phyloP scores from a whole-genome alignment of 495 filamentous ascomycete species.

The Tetracladium setigerum region DNA sequence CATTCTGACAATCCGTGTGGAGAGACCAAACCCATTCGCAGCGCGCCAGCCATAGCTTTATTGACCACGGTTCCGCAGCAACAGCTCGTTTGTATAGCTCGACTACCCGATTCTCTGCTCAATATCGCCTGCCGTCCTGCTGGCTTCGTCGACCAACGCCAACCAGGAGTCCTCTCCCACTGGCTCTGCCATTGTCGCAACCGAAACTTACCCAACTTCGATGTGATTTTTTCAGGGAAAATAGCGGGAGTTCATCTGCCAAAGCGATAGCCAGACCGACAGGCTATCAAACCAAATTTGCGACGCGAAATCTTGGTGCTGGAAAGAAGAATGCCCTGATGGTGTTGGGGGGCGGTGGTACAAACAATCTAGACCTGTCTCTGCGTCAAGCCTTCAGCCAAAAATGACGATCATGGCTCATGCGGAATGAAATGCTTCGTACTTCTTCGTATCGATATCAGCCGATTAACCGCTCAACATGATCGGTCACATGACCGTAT shows the following conservation, averaged over 20 bases:
- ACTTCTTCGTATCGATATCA: no score
- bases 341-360: neutral
- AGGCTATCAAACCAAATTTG: no score
- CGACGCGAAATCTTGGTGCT: no score
- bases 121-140: slow-evolving; percentile 39
- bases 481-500: no score
- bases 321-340: no score
- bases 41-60: slow-evolving; percentile 81
- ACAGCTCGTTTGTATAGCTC: slow-evolving; percentile 77
- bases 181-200: slow-evolving; percentile 25
- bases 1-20: slow-evolving; percentile 54
- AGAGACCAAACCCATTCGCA: slow-evolving; percentile 79
- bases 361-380: neutral
- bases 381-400: neutral
- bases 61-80: slow-evolving; percentile 72
- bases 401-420: no score
- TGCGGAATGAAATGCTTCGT: no score
- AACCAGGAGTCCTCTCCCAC: slow-evolving; percentile 50
- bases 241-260: no score
- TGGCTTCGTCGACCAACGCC: slow-evolving; percentile 42
- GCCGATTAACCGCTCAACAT: no score
- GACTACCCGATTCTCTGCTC: slow-evolving; percentile 63
- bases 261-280: no score
- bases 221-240: no score
- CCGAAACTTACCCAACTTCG: no score